Conservation (phyloP, 495 filamentous ascomycete genomes). For the Xylaria curta region DNA sequence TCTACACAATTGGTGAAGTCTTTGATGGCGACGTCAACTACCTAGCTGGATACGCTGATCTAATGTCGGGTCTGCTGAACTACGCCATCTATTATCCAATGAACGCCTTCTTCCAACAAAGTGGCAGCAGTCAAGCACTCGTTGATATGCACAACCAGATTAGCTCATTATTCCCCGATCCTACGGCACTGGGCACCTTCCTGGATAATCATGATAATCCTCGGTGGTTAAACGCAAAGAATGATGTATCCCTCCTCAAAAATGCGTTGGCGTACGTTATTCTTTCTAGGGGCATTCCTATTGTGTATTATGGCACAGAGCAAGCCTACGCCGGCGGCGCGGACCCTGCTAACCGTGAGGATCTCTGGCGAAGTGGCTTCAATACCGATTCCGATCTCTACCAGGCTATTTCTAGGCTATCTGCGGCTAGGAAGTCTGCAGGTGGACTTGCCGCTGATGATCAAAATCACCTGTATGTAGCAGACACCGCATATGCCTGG, state of each 20-base stretch:
- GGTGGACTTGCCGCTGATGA: conserved; percentile 50
- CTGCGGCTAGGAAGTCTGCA: conserved; percentile 42
- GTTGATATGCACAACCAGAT: conserved; percentile 65
- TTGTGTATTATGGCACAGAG: conserved; percentile 68
- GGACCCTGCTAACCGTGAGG: conserved; percentile 74
- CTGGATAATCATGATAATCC: conserved; percentile 81
- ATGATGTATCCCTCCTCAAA: conserved; percentile 64
- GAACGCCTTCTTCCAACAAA: conserved; percentile 65
- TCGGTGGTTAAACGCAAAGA: conserved; percentile 65
- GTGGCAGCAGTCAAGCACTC: conserved; percentile 63
- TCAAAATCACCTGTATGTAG: conserved; percentile 48
- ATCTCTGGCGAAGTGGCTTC: conserved; percentile 74
- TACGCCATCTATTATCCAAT: conserved; percentile 63
- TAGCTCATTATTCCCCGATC: conserved; percentile 49
- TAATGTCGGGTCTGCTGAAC: conserved; percentile 70
- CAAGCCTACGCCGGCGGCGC: conserved; percentile 66
- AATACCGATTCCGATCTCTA: conserved; percentile 65
- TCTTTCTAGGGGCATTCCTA: conserved; percentile 60
- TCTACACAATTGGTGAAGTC: conserved; percentile 76
- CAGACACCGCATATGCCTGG: conserved; percentile 48
- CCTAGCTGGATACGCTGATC: conserved; percentile 69
- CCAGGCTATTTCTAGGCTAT: conserved; percentile 42
- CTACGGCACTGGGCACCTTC: conserved; percentile 63
- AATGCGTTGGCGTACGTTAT: conserved; percentile 76
- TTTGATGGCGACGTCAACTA: conserved; percentile 65